These are phyloP conservation scores for Ceratobasidium sp. DNA, from an alignment of 1,284 basidiomycete species.

Conservation along the genomic window DNA sequence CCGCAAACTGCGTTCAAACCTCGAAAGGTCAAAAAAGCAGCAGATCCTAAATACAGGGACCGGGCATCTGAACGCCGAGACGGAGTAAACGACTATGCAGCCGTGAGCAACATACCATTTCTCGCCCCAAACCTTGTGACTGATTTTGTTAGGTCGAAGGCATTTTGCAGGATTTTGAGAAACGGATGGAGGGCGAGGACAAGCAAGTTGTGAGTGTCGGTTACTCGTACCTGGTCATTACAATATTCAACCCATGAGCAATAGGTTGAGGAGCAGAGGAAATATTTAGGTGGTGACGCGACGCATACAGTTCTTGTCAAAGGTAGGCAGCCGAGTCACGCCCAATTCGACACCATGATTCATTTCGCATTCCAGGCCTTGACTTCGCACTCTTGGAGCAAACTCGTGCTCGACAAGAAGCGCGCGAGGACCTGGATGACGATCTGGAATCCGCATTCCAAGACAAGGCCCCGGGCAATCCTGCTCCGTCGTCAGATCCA, in stretches of 20 bases:
- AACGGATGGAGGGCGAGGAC: slow-evolving; percentile 63
- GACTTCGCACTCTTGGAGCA: slow-evolving; percentile 86
- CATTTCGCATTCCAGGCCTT: slow-evolving; percentile 57
- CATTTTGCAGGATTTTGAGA: slow-evolving; percentile 80
- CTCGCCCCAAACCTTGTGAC: background rate
- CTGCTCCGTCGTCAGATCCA: slow-evolving; percentile 38
- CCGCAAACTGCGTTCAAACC: slow-evolving; percentile 72
- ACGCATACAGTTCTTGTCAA: slow-evolving; percentile 87
- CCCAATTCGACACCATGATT: background rate
- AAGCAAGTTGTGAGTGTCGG: slow-evolving; percentile 60
- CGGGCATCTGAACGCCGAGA: slow-evolving; percentile 74
- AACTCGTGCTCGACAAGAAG: slow-evolving; percentile 69
- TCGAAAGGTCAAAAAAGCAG: slow-evolving; percentile 69
- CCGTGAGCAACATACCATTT: slow-evolving; percentile 53
- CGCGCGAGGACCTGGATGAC: slow-evolving; percentile 68
- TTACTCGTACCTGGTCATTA: background rate
- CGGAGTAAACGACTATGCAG: slow-evolving; percentile 68
- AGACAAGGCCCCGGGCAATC: slow-evolving; percentile 47
- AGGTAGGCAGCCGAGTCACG: slow-evolving; percentile 46
- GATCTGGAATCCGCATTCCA: slow-evolving; percentile 76
- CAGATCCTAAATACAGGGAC: slow-evolving; percentile 65
- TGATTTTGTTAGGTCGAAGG: slow-evolving; percentile 68
- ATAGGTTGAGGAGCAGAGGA: slow-evolving; percentile 78
- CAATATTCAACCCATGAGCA: slow-evolving; percentile 8
- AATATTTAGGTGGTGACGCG: slow-evolving; percentile 86